Evolutionary conservation across 306 rosid species (phyloP).

Genomic region (Vigna unguiculata): DNA sequence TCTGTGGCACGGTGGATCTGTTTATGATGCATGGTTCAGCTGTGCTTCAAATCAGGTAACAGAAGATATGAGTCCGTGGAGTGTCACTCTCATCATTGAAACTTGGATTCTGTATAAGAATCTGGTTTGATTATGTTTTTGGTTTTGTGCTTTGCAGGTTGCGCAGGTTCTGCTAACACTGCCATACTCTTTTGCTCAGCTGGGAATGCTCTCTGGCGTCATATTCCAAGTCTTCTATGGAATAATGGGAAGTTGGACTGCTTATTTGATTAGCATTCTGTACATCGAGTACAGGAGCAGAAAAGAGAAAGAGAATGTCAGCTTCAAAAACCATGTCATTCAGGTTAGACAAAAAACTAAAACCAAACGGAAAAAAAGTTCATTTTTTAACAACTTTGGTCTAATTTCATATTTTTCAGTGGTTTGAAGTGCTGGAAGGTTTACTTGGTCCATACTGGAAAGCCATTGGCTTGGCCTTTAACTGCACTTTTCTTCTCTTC

Average conservation of each 20-base stretch:
- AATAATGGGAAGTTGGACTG: constrained; percentile 96
- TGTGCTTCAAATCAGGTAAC: constrained; percentile 96
- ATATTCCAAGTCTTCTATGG: constrained; percentile 86
- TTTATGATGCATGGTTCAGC: constrained; percentile 95
- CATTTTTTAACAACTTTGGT: neutral
- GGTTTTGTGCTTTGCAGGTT: constrained; percentile 60
- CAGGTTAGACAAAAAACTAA: constrained; percentile 60
- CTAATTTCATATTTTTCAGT: constrained; percentile 52
- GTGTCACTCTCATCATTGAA: constrained; percentile 21
- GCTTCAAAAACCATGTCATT: constrained; percentile 96
- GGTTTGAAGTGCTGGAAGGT: constrained; percentile 97
- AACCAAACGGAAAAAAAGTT: neutral
- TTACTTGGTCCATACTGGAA: constrained; percentile 94
- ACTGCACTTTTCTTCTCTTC: constrained; percentile 90
- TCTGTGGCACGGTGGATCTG: constrained; percentile 98
- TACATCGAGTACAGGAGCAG: constrained; percentile 86
- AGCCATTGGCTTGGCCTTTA: constrained; percentile 88
- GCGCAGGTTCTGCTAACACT: constrained; percentile 93
- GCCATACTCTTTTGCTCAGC: constrained; percentile 90
- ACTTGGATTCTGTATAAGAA: constrained; percentile 26
- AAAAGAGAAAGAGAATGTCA: constrained; percentile 88
- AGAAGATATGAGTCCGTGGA: neutral
- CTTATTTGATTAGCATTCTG: constrained; percentile 88
- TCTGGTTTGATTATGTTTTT: neutral
- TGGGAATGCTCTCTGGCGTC: constrained; percentile 88